These are phyloP conservation scores for Asterella californica DNA, from an alignment of 225 moss, liverwort and hornwort species.

Conservation along the genomic window DNA sequence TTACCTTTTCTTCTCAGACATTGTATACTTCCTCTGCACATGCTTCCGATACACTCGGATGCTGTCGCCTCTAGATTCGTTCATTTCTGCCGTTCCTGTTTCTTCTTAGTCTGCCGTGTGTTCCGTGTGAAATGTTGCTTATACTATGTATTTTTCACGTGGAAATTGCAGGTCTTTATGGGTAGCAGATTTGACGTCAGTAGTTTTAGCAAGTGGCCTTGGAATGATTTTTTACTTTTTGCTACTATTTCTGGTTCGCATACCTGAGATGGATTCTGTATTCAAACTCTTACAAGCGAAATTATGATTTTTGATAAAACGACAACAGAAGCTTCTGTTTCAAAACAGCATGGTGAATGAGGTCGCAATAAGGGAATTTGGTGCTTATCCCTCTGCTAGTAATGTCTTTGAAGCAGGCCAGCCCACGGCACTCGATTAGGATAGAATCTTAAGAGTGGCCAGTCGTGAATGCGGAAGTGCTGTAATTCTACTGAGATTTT, in stretches of 20 bases:
- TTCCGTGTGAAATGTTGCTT: background rate
- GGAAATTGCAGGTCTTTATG: constrained; percentile 23
- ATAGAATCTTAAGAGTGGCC: too few relatives aligned
- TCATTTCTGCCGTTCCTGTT: too few relatives aligned
- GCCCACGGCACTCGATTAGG: too few relatives aligned
- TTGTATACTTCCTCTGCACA: background rate
- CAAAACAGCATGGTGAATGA: too few relatives aligned
- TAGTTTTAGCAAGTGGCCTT: constrained; percentile 52
- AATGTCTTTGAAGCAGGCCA: too few relatives aligned
- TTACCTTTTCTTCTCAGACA: background rate
- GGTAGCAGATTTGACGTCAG: constrained; percentile 48
- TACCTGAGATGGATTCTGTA: constrained; percentile 53
- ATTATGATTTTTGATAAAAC: constrained; percentile 2
- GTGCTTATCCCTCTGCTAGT: too few relatives aligned
- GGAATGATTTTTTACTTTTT: constrained; percentile 57
- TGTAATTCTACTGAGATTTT: too few relatives aligned
- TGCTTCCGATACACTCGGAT: background rate
- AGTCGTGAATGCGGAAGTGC: too few relatives aligned
- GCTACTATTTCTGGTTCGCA: constrained; percentile 50
- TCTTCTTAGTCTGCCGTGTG: too few relatives aligned
- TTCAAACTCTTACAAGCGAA: constrained; percentile 36
- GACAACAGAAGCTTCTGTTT: too few relatives aligned
- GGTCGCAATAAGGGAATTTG: too few relatives aligned
- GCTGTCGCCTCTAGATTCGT: background rate
- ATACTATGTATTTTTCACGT: background rate